Evolutionary conservation across 441 rosid species (phyloP), one percentile per base, ranked within the genome.

Genomic region (Aquilaria agallochum): DNA sequence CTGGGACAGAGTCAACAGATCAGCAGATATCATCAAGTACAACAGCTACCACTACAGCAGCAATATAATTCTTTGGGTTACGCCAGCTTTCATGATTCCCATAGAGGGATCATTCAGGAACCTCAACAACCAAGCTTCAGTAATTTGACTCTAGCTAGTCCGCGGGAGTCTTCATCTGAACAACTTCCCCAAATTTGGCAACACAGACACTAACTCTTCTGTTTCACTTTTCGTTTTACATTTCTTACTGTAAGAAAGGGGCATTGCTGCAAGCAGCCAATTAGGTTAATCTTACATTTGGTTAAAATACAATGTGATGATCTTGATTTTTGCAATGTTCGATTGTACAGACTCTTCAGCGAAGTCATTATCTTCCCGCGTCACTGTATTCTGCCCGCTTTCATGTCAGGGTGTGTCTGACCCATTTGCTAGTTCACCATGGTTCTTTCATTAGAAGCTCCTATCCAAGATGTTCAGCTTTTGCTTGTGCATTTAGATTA

Each of bases 311-410:
- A 40, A 40, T 40, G 6, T 11, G 2, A 48, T 44, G 63, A 57
- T 58, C 47, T 48, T 33, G 46, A 8, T 60, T 54, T 40, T 58
- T 56, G 74, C 60, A 20, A 50, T 57, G 59, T 50, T 65, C 78
- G 47, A 32, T 64, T 77, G 76, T 72, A 73, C 65, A 70, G 75
- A 59, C 73, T 44, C 55, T 9, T 58, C 62, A 69, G 50, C 5
- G 31, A 40, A 40, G 7, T 44, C 8, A 32, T 64, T 56, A 40
- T 53, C 50, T 54, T 58, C 66, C 76, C 70, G 51, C 78, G 51
- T 12, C 68, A 58, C 27, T 68, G 69, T 69, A 49, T 60, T 66
- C 61, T 60, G 53, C 51, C 47, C 59, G 45, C 59, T 60, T 56
- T 61, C 56, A 31, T 34, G 65, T 64, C 55, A 73, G 60, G 75